Evolutionary conservation across 1,284 basidiomycete species (phyloP).

Genomic region (Chiua sp.): DNA sequence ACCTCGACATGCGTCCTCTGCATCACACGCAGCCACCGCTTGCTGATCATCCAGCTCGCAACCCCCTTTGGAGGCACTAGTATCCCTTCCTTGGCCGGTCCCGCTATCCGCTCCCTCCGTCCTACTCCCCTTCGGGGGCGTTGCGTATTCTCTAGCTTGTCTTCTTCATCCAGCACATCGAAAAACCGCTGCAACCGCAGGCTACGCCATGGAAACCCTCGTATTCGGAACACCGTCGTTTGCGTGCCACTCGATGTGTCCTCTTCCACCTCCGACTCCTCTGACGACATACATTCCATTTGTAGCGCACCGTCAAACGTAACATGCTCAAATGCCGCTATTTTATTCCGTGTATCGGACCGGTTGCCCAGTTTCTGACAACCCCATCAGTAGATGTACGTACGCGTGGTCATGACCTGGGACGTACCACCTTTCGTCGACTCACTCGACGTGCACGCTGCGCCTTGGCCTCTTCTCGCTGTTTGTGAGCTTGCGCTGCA

Average conservation of each 20-base stretch:
- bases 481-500: conserved; percentile 47
- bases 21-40: conserved; percentile 56
- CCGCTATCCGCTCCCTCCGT: conserved; percentile 57
- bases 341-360: conserved; percentile 56
- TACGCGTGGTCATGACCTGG: not conserved
- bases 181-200: conserved; percentile 61
- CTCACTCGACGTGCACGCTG: conserved; percentile 60
- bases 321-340: conserved; percentile 58
- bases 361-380: conserved; percentile 69
- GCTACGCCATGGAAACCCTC: conserved; percentile 68
- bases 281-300: conserved; percentile 78
- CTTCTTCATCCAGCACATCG: conserved; percentile 61
- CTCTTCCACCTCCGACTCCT: conserved; percentile 67
- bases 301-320: conserved; percentile 72
- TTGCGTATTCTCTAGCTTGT: conserved; percentile 46
- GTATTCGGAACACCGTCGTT: conserved; percentile 50
- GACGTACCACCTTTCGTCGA: conserved; percentile 64
- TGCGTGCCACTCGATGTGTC: conserved; percentile 33
- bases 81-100: conserved; percentile 61
- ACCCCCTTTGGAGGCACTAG: conserved; percentile 65
- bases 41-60: conserved; percentile 77
- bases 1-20: conserved; percentile 52
- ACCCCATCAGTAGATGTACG: conserved; percentile 3
- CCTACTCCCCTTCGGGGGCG: conserved; percentile 63
- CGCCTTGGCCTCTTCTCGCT: conserved; percentile 63